Conservation (phyloP, 352 stramenopile genomes). For the Globisporangium solare region DNA sequence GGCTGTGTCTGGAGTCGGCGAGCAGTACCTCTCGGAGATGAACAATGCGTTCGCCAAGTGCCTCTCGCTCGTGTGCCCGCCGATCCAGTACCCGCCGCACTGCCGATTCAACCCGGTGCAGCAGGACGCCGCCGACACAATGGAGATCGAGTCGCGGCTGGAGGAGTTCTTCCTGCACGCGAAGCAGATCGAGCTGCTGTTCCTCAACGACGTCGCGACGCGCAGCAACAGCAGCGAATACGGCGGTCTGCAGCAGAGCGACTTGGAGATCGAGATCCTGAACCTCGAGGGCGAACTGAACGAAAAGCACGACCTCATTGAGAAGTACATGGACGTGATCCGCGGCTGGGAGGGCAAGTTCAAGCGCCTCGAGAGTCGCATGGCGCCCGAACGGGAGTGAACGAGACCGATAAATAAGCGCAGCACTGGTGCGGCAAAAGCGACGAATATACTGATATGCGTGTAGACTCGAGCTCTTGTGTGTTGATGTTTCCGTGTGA, state of each 20-base stretch:
- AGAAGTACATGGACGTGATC: constrained; percentile 83
- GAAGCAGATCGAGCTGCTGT: constrained; percentile 78
- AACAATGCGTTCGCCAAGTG: constrained; percentile 72
- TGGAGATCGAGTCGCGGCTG: constrained; percentile 61
- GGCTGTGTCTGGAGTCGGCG: constrained; percentile 15
- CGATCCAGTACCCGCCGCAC: constrained; percentile 80
- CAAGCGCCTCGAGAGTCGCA: constrained; percentile 64
- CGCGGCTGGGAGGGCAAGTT: constrained; percentile 84
- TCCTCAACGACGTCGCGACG: constrained; percentile 37
- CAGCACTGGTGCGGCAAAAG: background rate
- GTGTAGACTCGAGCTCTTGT: background rate
- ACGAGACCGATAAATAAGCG: background rate
- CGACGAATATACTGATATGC: background rate
- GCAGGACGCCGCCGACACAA: constrained; percentile 68
- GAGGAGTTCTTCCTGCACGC: constrained; percentile 78
- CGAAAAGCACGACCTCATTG: constrained; percentile 83
- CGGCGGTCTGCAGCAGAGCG: constrained; percentile 27
- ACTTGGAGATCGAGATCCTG: constrained; percentile 73
- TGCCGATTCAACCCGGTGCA: constrained; percentile 82
- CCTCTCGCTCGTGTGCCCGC: constrained; percentile 67
- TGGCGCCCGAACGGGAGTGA: constrained; percentile 52
- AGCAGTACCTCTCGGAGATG: constrained; percentile 56
- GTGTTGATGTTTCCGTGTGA: no score
- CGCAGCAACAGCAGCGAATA: constrained; percentile 1
- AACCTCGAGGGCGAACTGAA: constrained; percentile 68